A percentile compares a stretch with the other conserved stretches of the same genome.
phyloP scores from a whole-genome alignment of 2,329 filamentous ascomycete genomes.

The Trichoderma lentiforme region DNA sequence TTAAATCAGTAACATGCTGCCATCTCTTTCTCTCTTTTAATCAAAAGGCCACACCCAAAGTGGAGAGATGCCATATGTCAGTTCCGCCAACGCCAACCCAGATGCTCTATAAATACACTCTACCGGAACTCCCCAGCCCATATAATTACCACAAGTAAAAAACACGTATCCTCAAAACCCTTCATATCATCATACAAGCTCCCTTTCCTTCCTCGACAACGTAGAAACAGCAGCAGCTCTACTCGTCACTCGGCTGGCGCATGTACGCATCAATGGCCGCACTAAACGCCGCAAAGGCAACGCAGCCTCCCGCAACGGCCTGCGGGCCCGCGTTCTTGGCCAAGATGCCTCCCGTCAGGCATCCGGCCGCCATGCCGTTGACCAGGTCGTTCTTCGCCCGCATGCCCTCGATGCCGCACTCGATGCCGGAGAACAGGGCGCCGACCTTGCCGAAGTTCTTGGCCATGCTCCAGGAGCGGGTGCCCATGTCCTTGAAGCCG shows the following conservation, averaged over 20 bases:
- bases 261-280: slow-evolving; percentile 91
- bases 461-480: slow-evolving; percentile 74
- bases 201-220: background rate
- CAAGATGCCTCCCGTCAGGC: slow-evolving; percentile 84
- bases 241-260: slow-evolving; percentile 68
- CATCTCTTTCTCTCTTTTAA: background rate
- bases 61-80: slow-evolving; percentile 1
- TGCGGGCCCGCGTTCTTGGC: slow-evolving; percentile 85
- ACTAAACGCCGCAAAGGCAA: slow-evolving; percentile 89
- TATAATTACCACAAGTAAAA: slow-evolving; percentile 19
- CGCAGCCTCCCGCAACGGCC: slow-evolving; percentile 82
- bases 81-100: slow-evolving; percentile 32
- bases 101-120: slow-evolving; percentile 29
- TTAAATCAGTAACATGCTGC: background rate
- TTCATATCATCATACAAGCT: slow-evolving; percentile 13
- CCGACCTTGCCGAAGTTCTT: slow-evolving; percentile 96
- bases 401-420: slow-evolving; percentile 91
- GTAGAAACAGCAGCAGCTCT: slow-evolving; percentile 20
- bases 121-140: slow-evolving; percentile 27
- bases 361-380: slow-evolving; percentile 85
- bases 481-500: slow-evolving; percentile 94
- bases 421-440: slow-evolving; percentile 84
- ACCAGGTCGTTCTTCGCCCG: slow-evolving; percentile 89
- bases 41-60: background rate
- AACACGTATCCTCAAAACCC: background rate